Evolutionary conservation across 1,284 basidiomycete genomes (phyloP), one percentile per base, ranked within the genome.

Genomic region (Macrocystidia cucumis): DNA sequence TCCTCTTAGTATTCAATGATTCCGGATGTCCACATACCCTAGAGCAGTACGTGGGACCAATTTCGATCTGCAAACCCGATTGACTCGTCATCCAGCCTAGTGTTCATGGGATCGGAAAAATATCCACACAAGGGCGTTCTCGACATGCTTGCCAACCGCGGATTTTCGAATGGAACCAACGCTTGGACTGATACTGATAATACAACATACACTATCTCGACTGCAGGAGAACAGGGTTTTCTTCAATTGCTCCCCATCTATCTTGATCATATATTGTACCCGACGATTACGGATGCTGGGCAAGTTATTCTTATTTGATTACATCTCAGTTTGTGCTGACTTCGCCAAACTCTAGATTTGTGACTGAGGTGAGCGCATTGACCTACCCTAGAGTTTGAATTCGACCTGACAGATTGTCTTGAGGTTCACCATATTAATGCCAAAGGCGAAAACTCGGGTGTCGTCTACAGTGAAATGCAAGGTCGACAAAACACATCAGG

Each of bases 381-480:
- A 35, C 18, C 7, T 9, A 12, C 34, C 9, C 11, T 5, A n/a
- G 13, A 32, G 8, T 6, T 8, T 13, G 5, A 13, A 40, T 11
- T 28, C 39, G 18, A 42, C 29, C n/a, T 21, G 36, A 28, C 9
- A 8, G 4, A 30, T 13, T 16, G 14, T 40, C 20, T 22, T 11
- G 29, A 88, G 84, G 87, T 93, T 11, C 89, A 93, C 56, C 93
- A 98, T 57, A 80, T 98, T 49, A 88, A 98, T 57, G 74, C 74
- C 7, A 78, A 89, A 51, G 95, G 91, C 3, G 79, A 95, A 50
- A 81, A 98, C 53, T 88, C 90, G 7, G 96, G 96, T 30, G 96
- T 99, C 2, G 96, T 99, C 18, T 97, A 93, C 57, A 90, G 85
- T 49, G 89, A 95, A 63, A 99, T 99, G 96, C 95, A 98, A 64